Percentiles rank a stretch among this genome's conserved stretches.
Evolutionary conservation across 345 rosid genomes (phyloP).

Genomic region (Citrus sinensis): DVS_A1.0 CM039162.1:8406001-8406500

Average conservation of each 20-base stretch:
- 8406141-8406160: slow-evolving; percentile 75
- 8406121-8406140: slow-evolving; percentile 74
- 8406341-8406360: slow-evolving; percentile 7
- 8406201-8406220: neutral
- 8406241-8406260: neutral
- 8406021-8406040: neutral
- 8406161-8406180: slow-evolving; percentile 78
- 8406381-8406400: neutral
- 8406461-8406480: neutral
- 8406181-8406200: slow-evolving; percentile 48
- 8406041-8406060: neutral
- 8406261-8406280: neutral
- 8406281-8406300: neutral
- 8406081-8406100: slow-evolving; percentile 56
- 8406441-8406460: slow-evolving; percentile 71
- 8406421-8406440: slow-evolving; percentile 83
- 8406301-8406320: neutral
- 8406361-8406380: slow-evolving; percentile 5
- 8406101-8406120: slow-evolving; percentile 49
- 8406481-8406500: neutral
- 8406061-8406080: slow-evolving; percentile 10
- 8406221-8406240: neutral
- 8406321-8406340: neutral
- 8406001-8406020: slow-evolving; percentile 76
- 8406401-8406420: slow-evolving; percentile 84